These are phyloP conservation scores for Salix purpurea DNA, from an alignment of 345 rosid genomes.

Conservation along the genomic window DNA sequence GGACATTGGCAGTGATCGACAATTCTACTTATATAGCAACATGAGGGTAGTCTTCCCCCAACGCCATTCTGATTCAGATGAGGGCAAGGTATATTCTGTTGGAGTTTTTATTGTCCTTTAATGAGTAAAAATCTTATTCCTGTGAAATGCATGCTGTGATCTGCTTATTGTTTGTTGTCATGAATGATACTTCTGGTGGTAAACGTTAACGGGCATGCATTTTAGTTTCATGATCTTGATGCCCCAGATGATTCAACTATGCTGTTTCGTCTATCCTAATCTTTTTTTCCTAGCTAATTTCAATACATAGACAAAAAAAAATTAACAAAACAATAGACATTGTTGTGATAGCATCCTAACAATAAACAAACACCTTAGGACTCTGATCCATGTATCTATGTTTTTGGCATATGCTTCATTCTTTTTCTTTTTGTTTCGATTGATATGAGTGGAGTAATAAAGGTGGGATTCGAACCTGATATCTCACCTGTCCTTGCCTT, in stretches of 20 bases:
- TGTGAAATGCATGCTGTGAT: neutral
- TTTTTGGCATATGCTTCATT: no score
- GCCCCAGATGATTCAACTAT: neutral
- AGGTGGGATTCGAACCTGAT: no score
- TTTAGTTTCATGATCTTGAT: neutral
- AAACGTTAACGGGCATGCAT: neutral
- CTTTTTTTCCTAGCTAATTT: neutral
- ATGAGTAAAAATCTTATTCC: neutral
- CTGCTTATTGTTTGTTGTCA: neutral
- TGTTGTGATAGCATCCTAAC: neutral
- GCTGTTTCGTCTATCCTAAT: neutral
- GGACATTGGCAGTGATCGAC: slow-evolving; percentile 41
- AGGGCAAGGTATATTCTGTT: slow-evolving; percentile 76
- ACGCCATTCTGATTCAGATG: slow-evolving; percentile 89
- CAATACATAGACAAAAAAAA: neutral
- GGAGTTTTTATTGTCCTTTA: neutral
- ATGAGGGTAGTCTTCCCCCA: slow-evolving; percentile 90
- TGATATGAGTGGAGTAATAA: no score
- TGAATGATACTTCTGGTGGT: neutral
- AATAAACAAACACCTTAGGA: neutral
- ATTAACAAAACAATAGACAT: neutral
- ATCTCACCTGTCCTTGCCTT: no score
- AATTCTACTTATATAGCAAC: slow-evolving; percentile 76
- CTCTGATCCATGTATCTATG: no score
- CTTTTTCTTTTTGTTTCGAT: no score